Evolutionary conservation across 2,329 filamentous ascomycete species (phyloP).

Genomic region (Mycosphaerella sp.): DNA sequence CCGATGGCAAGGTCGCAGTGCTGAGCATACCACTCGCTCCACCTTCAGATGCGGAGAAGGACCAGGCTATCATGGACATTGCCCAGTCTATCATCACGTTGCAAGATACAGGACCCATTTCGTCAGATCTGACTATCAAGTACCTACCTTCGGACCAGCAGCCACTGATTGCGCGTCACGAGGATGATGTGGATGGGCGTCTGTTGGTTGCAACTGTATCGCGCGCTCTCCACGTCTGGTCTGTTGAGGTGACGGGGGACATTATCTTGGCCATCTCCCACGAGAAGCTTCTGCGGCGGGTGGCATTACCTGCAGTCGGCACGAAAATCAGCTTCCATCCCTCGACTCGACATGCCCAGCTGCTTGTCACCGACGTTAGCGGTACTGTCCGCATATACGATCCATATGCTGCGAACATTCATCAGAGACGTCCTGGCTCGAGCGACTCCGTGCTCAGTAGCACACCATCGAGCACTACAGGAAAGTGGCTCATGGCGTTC

Average conservation of each 20-base stretch:
- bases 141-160: slow-evolving; percentile 12
- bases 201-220: slow-evolving; percentile 18
- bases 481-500: slow-evolving; percentile 29
- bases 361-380: slow-evolving; percentile 50
- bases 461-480: slow-evolving; percentile 5
- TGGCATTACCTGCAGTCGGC: slow-evolving; percentile 16
- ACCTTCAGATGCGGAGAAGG: slow-evolving; percentile 31
- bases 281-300: slow-evolving; percentile 8
- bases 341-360: slow-evolving; percentile 27
- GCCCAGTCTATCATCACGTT: slow-evolving; percentile 9
- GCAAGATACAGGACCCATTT: slow-evolving; percentile 3
- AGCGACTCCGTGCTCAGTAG: slow-evolving; percentile 19
- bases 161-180: background rate
- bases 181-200: slow-evolving; percentile 13
- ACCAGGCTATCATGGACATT: slow-evolving; percentile 20
- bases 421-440: slow-evolving; percentile 22
- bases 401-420: slow-evolving; percentile 37
- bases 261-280: slow-evolving; percentile 15
- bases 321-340: slow-evolving; percentile 25
- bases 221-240: slow-evolving; percentile 21
- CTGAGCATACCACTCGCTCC: slow-evolving; percentile 51
- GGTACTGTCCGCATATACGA: slow-evolving; percentile 54
- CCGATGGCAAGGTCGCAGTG: slow-evolving; percentile 51
- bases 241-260: slow-evolving; percentile 22
- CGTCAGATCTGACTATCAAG: slow-evolving; percentile 16